Conservation (phyloP, 1,284 basidiomycete species). For the Marasmius fiardii region DNA sequence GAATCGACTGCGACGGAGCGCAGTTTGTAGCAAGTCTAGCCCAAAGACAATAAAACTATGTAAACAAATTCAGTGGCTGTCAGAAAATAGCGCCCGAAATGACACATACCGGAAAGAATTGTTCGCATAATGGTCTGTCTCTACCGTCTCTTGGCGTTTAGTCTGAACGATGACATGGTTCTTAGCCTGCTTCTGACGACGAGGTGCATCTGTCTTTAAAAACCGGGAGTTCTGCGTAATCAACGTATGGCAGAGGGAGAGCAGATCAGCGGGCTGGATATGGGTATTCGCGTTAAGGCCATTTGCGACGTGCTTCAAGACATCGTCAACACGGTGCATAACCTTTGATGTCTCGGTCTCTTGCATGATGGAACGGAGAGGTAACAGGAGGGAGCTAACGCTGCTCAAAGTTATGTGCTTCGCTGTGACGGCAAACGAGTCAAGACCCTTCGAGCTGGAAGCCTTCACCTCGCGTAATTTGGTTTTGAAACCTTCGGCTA, state of each 20-base stretch:
- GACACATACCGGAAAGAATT: slow-evolving; percentile 80
- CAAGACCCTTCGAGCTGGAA: slow-evolving; percentile 77
- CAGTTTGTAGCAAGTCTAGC: slow-evolving; percentile 88
- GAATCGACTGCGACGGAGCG: slow-evolving; percentile 83
- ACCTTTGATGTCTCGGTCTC: slow-evolving; percentile 81
- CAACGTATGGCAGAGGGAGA: slow-evolving; percentile 86
- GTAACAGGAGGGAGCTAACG: slow-evolving; percentile 76
- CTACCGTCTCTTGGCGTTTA: slow-evolving; percentile 60
- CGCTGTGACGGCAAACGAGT: slow-evolving; percentile 82
- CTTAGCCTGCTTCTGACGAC: slow-evolving; percentile 36
- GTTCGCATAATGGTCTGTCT: slow-evolving; percentile 72
- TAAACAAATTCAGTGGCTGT: slow-evolving; percentile 5
- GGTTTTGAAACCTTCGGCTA: slow-evolving; percentile 90
- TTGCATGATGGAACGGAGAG: slow-evolving; percentile 84
- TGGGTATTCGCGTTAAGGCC: slow-evolving; percentile 85
- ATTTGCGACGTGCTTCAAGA: slow-evolving; percentile 77
- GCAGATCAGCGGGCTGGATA: slow-evolving; percentile 68
- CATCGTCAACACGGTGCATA: slow-evolving; percentile 89
- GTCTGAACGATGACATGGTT: slow-evolving; percentile 74
- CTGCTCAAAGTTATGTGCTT: slow-evolving; percentile 72
- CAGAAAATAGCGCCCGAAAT: neutral
- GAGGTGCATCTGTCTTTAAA: slow-evolving; percentile 53
- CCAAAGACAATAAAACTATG: slow-evolving; percentile 90
- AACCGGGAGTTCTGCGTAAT: slow-evolving; percentile 91
- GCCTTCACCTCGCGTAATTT: slow-evolving; percentile 89